phyloP scores from a whole-genome alignment of 768 basidiomycete genomes.

The Strobilomyces echinocephalus region DNA sequence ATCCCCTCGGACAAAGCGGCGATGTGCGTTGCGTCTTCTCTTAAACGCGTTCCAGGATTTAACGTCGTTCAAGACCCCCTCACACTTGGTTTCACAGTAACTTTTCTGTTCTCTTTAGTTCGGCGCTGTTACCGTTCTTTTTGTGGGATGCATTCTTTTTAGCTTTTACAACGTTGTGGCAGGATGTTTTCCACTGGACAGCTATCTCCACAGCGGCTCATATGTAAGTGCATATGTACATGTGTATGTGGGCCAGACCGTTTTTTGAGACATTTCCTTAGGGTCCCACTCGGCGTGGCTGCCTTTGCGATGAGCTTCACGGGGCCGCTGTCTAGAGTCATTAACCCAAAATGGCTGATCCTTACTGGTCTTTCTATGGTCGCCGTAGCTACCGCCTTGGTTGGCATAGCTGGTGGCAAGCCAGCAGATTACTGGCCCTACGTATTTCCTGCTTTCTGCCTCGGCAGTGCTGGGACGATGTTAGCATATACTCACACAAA shows the following conservation, averaged over 20 bases:
- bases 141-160: constrained; percentile 38
- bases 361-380: constrained; percentile 37
- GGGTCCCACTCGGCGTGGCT: constrained; percentile 40
- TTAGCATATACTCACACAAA: constrained; percentile 45
- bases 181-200: constrained; percentile 40
- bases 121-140: constrained; percentile 37
- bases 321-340: constrained; percentile 34
- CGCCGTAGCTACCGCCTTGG: constrained; percentile 36
- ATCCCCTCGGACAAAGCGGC: constrained; percentile 40
- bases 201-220: constrained; percentile 37
- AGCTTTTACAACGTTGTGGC: constrained; percentile 37
- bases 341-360: constrained; percentile 43
- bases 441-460: constrained; percentile 45
- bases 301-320: constrained; percentile 36
- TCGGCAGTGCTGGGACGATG: constrained; percentile 45
- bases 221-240: constrained; percentile 29
- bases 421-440: constrained; percentile 43
- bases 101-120: constrained; percentile 36
- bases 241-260: neutral
- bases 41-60: neutral
- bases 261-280: constrained; percentile 13
- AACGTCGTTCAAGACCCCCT: constrained; percentile 33
- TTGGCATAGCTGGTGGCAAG: constrained; percentile 39
- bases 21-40: constrained; percentile 29
- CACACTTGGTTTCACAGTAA: constrained; percentile 40